Base-by-base conservation (phyloP, 768 basidiomycete species). In the Tricholomella constricta region DNA sequence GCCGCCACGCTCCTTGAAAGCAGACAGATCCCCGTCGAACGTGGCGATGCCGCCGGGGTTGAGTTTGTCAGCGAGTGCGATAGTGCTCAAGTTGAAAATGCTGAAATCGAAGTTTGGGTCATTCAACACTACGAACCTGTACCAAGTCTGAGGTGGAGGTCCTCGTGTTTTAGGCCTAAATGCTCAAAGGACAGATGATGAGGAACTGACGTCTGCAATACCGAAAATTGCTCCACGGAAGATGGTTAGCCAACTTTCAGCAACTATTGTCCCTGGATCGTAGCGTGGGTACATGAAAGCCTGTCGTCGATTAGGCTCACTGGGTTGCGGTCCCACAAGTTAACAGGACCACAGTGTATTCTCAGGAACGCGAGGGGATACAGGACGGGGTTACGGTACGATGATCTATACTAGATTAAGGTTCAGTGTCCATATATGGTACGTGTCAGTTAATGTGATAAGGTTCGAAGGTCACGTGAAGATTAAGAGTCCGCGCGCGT, bases 81-180 rank as follows among this genome's bases (percentile, higher is more conserved):
- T 45, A 20, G 49, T 9, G 12, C 38, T 7, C 29, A 19, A n/a
- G 44, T 23, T 17, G 10, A 41, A 51, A 11, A 34, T 32, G 4
- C 23, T 25, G 6, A 50, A 34, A n/a, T 42, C 15, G 17, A 20
- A 37, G 3, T n/a, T 38, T 31, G 48, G 29, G 26, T 32, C 10
- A 29, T 26, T 25, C 2, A 49, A 49, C 34, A 40, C 19, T 6
- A 35, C 25, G 14, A 17, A 45, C 15, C 23, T 35, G 37, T 31
- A 55, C 48, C 48, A 55, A 11, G 25, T 42, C 53, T 49, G 26
- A 6, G n/a, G n/a, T n/a, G n/a, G n/a, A n/a, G n/a, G n/a, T n/a
- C n/a, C n/a, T n/a, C n/a, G n/a, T n/a, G n/a, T n/a, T n/a, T n/a
- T n/a, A n/a, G n/a, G n/a, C n/a, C n/a, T n/a, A n/a, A n/a, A n/a